Evolutionary conservation across 2,329 filamentous ascomycete species (phyloP), one percentile per base, ranked within the genome.

Genomic region (Colletotrichum sp.): DNA sequence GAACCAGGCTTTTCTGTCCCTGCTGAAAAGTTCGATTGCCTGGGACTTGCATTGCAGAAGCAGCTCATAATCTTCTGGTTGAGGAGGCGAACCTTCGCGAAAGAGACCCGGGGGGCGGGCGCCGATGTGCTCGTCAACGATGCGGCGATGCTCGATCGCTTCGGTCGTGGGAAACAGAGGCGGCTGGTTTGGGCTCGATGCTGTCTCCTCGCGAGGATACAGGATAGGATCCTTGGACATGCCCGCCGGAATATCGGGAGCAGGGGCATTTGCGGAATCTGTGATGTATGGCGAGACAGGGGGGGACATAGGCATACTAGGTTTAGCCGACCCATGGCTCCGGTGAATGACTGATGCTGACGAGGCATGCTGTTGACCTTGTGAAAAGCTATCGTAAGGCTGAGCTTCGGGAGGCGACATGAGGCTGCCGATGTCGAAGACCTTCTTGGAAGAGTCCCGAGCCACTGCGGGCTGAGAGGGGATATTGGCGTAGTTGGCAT

Each of bases 391-490:
- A 77, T 93, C 91, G 52, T 86, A 83, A 65, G 86, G 87, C 39
- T 86, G 81, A n/a, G 86, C 85, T 48, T 92, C 91, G 27, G 91
- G 91, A 36, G 91, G 91, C 27, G 91, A 93, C 88, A 93, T 92
- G 74, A 93, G 84, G 76, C 86, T 92, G 84, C 82, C 88, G 78
- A 90, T 89, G 77, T 88, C 86, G 69, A 88, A 79, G 4, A 82
- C 79, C 78, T 88, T 89, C 80, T 86, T 88, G 6, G 79, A 55
- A 36, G 80, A 75, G 59, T 77, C 74, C 16, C 63, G 55, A 57
- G 67, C 48, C 64, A 70, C 71, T 39, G 68, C 34, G 7, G 59
- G 32, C 44, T 70, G 57, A 22, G 67, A 59, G 15, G 55, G 30
- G 30, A 63, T 65, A 22, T 30, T 67, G 27, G 39, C 28, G 32